phyloP scores from a whole-genome alignment of 176 grass and related monocot genomes.

The Cymbopogon citratus region DNA sequence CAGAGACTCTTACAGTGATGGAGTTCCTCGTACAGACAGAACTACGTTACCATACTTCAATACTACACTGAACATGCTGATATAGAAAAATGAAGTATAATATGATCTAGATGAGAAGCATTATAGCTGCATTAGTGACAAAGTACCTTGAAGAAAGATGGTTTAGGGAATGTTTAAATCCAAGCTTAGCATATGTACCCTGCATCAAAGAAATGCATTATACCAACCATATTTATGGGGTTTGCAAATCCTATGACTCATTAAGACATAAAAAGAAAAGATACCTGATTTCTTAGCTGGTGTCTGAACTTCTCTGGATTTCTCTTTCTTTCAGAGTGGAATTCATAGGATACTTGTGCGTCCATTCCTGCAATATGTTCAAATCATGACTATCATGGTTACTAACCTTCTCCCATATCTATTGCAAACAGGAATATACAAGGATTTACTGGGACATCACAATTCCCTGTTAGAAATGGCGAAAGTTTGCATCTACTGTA shows the following conservation, averaged over 20 bases:
- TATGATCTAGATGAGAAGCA: neutral
- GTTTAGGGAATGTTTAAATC: conserved; percentile 52
- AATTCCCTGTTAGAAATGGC: neutral
- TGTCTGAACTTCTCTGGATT: conserved; percentile 95
- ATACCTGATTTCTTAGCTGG: conserved; percentile 86
- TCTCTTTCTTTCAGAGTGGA: conserved; percentile 88
- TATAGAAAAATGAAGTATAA: neutral
- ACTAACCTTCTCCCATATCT: neutral
- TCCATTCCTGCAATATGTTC: conserved; percentile 67
- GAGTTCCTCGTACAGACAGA: neutral
- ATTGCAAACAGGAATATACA: neutral
- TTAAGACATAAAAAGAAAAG: neutral
- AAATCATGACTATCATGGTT: neutral
- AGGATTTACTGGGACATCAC: neutral
- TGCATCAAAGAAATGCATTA: conserved; percentile 35
- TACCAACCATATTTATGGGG: neutral
- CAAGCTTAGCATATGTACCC: conserved; percentile 88
- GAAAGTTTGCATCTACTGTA: neutral
- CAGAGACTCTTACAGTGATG: neutral
- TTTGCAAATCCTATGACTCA: neutral
- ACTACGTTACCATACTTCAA: neutral
- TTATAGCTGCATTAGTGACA: neutral
- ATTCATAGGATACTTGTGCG: conserved; percentile 92
- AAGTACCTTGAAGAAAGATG: conserved; percentile 77
- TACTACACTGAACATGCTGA: neutral